Conservation (phyloP, 2,329 filamentous ascomycete genomes). For the Teratosphaeria nubilosa region DNA sequence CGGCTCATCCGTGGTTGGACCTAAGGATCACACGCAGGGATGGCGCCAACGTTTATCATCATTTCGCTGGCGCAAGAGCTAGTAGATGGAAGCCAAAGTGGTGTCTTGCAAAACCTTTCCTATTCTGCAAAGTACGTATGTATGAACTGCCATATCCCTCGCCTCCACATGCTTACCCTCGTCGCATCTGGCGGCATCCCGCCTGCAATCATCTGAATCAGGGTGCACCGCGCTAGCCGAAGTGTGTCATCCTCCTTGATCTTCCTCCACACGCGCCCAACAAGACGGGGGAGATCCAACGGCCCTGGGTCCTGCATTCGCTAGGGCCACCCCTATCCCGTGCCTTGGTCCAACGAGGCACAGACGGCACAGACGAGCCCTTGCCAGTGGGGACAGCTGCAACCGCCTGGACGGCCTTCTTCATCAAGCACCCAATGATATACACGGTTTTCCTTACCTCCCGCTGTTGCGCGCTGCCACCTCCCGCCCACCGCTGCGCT, state of each 20-base stretch:
- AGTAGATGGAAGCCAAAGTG: background rate
- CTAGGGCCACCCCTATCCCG: background rate
- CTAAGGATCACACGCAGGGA: background rate
- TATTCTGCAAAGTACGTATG: background rate
- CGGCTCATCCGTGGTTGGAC: too few relatives aligned
- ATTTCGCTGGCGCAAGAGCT: background rate
- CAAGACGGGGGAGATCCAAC: background rate
- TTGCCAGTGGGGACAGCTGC: background rate
- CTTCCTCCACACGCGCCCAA: background rate
- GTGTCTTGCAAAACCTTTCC: background rate
- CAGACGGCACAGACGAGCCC: background rate
- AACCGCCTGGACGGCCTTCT: background rate
- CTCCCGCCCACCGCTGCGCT: background rate
- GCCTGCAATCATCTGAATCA: background rate
- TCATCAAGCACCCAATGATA: background rate
- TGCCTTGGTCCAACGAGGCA: background rate
- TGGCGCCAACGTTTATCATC: background rate
- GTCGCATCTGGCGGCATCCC: background rate
- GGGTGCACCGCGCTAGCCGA: background rate
- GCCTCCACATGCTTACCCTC: background rate
- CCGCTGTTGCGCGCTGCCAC: background rate
- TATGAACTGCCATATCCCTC: background rate
- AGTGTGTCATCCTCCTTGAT: background rate
- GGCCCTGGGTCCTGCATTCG: background rate
- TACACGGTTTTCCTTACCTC: background rate